Conservation (phyloP, 2,329 filamentous ascomycete genomes). For the Aspergillus ibericus region DNA sequence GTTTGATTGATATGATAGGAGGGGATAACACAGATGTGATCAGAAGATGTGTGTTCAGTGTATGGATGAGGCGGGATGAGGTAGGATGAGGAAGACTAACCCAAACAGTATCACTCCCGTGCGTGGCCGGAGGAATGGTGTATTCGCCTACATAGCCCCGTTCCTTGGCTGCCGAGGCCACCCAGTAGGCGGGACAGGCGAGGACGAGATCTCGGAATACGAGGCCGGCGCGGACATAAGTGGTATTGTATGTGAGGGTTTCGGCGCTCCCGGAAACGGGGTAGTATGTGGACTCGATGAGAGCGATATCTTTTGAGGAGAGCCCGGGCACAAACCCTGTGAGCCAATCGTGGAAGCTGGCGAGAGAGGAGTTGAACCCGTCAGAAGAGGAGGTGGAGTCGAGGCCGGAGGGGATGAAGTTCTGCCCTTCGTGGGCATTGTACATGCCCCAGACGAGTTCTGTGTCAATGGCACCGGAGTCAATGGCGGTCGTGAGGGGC, state of each 20-base stretch:
- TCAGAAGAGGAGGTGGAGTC: constrained; percentile 28
- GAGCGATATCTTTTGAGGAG: constrained; percentile 38
- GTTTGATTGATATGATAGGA: not conserved
- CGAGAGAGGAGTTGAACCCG: constrained; percentile 52
- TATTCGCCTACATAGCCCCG: constrained; percentile 60
- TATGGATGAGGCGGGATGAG: too few relatives aligned
- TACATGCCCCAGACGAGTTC: constrained; percentile 57
- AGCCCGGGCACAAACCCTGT: constrained; percentile 55
- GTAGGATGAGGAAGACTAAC: too few relatives aligned
- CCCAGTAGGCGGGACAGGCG: constrained; percentile 62
- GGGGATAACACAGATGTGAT: not conserved
- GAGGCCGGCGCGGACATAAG: constrained; percentile 55
- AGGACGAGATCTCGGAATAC: constrained; percentile 61
- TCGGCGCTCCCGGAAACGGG: constrained; percentile 51
- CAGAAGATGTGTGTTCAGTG: too few relatives aligned
- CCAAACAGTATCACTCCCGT: constrained; percentile 59
- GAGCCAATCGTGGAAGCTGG: constrained; percentile 56
- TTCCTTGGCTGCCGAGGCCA: constrained; percentile 46
- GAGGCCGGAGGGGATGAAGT: constrained; percentile 58
- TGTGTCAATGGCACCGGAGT: constrained; percentile 43
- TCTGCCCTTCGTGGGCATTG: constrained; percentile 64
- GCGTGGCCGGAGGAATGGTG: constrained; percentile 59
- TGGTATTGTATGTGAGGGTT: constrained; percentile 52
- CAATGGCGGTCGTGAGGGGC: constrained; percentile 48
- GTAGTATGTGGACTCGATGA: constrained; percentile 49